Evolutionary conservation across 2,329 filamentous ascomycete species (phyloP).

Genomic region (Trichoderma asperellum): DNA sequence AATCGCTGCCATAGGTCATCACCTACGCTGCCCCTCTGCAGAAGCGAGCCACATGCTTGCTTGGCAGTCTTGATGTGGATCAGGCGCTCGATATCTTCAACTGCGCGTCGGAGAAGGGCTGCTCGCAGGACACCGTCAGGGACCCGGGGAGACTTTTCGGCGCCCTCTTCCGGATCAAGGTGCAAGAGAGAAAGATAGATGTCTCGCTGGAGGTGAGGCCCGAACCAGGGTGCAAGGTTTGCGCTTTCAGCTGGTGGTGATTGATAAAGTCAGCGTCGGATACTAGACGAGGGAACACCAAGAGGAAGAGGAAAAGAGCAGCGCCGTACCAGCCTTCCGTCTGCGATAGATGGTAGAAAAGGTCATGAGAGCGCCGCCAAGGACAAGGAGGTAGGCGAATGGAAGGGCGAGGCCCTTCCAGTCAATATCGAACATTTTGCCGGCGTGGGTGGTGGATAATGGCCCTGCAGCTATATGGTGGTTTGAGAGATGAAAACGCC

Average conservation of each 20-base stretch:
- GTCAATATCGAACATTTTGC: constrained; percentile 61
- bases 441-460: not conserved
- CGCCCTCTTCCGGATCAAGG: constrained; percentile 63
- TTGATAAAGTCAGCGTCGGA: not conserved
- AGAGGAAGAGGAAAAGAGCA: not conserved
- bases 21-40: constrained; percentile 90
- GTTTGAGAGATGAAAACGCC: not conserved
- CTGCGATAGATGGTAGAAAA: constrained; percentile 94
- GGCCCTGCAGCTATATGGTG: not conserved
- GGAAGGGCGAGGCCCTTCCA: constrained; percentile 87
- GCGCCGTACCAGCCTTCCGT: constrained; percentile 73
- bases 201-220: constrained; percentile 85
- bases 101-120: constrained; percentile 83
- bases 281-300: not conserved
- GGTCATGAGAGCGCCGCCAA: constrained; percentile 84
- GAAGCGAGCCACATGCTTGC: constrained; percentile 77
- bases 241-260: constrained; percentile 67
- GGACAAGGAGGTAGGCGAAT: constrained; percentile 84
- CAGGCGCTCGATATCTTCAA: constrained; percentile 91
- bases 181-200: constrained; percentile 93
- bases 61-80: constrained; percentile 88
- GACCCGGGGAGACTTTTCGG: constrained; percentile 68
- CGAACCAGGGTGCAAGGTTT: constrained; percentile 93
- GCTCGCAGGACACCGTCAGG: constrained; percentile 87
- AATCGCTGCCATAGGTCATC: constrained; percentile 97